A percentile compares a stretch with the other conserved stretches of the same genome.
These are phyloP conservation scores for Fusarium circinatum DNA, from an alignment of 2,329 filamentous ascomycete genomes.

Conservation along the genomic window DNA sequence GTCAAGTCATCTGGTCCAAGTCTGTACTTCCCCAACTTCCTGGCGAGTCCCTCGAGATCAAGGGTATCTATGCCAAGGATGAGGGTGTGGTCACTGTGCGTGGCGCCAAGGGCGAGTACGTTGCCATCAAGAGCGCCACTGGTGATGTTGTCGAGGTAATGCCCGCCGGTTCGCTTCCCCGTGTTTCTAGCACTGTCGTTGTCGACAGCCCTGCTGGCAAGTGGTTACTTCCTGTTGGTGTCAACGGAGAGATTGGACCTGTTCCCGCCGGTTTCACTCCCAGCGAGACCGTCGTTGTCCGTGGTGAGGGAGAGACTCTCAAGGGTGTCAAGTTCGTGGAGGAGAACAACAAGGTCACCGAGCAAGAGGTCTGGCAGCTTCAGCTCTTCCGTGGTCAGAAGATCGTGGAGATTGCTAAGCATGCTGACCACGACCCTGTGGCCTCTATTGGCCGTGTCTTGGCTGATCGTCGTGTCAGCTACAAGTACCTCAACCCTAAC, in stretches of 20 bases:
- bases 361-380: slow-evolving; percentile 77
- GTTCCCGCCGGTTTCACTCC: slow-evolving; percentile 59
- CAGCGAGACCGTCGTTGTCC: slow-evolving; percentile 65
- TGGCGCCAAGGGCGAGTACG: slow-evolving; percentile 69
- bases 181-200: slow-evolving; percentile 57
- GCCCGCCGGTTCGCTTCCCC: slow-evolving; percentile 46
- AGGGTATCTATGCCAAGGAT: slow-evolving; percentile 72
- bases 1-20: slow-evolving; percentile 79
- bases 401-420: slow-evolving; percentile 74
- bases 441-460: slow-evolving; percentile 96
- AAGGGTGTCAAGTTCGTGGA: slow-evolving; percentile 65
- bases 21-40: slow-evolving; percentile 68
- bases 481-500: slow-evolving; percentile 97
- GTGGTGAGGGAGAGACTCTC: slow-evolving; percentile 59
- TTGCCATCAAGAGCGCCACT: slow-evolving; percentile 63
- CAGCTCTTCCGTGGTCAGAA: slow-evolving; percentile 71
- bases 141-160: slow-evolving; percentile 62
- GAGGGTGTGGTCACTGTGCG: slow-evolving; percentile 67
- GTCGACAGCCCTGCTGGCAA: slow-evolving; percentile 63
- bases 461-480: slow-evolving; percentile 90
- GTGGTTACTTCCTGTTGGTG: slow-evolving; percentile 64
- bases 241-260: slow-evolving; percentile 59
- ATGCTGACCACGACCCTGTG: slow-evolving; percentile 82
- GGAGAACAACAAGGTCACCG: slow-evolving; percentile 53
- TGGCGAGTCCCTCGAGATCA: slow-evolving; percentile 71